Evolutionary conservation across 2,329 filamentous ascomycete genomes (phyloP).

Genomic region (Aciculosporium take): DNA sequence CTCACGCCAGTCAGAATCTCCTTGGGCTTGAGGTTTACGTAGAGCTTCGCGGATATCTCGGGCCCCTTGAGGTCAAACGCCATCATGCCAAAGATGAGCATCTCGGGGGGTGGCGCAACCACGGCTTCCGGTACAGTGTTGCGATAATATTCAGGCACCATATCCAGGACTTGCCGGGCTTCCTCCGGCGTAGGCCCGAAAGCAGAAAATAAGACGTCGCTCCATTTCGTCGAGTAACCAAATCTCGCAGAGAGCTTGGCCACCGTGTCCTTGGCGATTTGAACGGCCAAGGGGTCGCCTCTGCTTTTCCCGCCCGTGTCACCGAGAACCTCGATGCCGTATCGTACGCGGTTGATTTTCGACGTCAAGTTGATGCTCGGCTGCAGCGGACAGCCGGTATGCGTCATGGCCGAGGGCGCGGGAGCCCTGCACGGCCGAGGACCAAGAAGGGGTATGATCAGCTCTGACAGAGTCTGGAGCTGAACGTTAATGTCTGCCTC

Average conservation of each 20-base stretch:
- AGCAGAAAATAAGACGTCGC: conserved; percentile 1
- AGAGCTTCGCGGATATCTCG: conserved; percentile 5
- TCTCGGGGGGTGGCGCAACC: conserved; percentile 1
- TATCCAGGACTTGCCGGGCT: neutral
- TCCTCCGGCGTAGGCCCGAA: conserved; percentile 1
- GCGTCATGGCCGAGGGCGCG: conserved; percentile 4
- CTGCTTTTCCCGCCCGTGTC: conserved; percentile 1
- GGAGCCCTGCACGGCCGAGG: conserved; percentile 5
- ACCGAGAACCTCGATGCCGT: conserved; percentile 9
- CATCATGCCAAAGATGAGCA: conserved; percentile 6
- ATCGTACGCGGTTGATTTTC: conserved; percentile 4
- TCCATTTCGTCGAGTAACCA: conserved; percentile 6
- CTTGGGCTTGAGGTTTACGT: conserved; percentile 7
- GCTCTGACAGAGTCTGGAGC: conserved; percentile 1
- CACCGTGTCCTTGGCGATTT: conserved; percentile 4
- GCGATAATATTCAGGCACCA: conserved; percentile 3
- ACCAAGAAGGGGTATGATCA: conserved; percentile 7
- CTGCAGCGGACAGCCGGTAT: conserved; percentile 6
- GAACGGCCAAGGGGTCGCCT: conserved; percentile 6
- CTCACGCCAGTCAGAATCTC: conserved; percentile 4
- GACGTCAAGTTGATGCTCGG: conserved; percentile 5
- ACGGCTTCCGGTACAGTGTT: no score
- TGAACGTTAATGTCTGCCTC: conserved; percentile 4
- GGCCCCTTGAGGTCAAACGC: conserved; percentile 7
- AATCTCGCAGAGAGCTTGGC: conserved; percentile 1